Conservation (phyloP, 169 alveolate genomes). For the Cytauxzoon felis region DNA sequence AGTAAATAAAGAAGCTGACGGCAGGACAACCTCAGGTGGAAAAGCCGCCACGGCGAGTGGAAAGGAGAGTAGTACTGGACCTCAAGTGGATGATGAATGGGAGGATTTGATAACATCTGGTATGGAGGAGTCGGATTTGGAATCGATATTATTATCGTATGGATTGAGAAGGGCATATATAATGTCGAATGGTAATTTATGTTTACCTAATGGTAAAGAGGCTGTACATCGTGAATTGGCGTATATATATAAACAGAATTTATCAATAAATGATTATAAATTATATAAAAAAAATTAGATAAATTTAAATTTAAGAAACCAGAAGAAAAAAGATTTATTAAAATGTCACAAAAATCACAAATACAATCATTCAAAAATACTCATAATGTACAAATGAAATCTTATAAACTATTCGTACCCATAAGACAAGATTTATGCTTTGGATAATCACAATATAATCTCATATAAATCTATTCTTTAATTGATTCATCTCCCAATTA, state of each 20-base stretch:
- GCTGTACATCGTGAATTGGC: slow-evolving; percentile 79
- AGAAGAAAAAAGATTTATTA: slow-evolving; percentile 26
- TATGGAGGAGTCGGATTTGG: slow-evolving; percentile 25
- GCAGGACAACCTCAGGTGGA: too few species aligned
- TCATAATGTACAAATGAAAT: slow-evolving; percentile 41
- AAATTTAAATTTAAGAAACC: slow-evolving; percentile 34
- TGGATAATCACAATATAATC: background rate
- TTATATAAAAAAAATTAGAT: slow-evolving; percentile 4
- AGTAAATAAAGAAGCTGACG: too few species aligned
- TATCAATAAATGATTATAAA: slow-evolving; percentile 25
- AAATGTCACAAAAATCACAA: slow-evolving; percentile 24
- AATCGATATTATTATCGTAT: slow-evolving; percentile 11
- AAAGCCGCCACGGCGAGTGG: too few species aligned
- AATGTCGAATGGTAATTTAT: slow-evolving; percentile 73
- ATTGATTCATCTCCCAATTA: slow-evolving; percentile 21
- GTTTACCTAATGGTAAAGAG: slow-evolving; percentile 82
- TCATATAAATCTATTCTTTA: background rate
- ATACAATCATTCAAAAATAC: slow-evolving; percentile 10
- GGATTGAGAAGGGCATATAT: slow-evolving; percentile 60
- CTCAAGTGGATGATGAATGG: slow-evolving; percentile 69
- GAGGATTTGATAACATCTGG: slow-evolving; percentile 60
- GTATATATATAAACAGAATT: slow-evolving; percentile 77
- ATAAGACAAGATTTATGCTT: slow-evolving; percentile 29
- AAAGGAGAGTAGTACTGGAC: too few species aligned
- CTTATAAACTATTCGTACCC: slow-evolving; percentile 61